Percentiles rank a stretch among this genome's conserved stretches.
These are phyloP conservation scores for Acacia melanoxylon DNA, from an alignment of 306 rosid species.

Conservation along the genomic window DNA sequence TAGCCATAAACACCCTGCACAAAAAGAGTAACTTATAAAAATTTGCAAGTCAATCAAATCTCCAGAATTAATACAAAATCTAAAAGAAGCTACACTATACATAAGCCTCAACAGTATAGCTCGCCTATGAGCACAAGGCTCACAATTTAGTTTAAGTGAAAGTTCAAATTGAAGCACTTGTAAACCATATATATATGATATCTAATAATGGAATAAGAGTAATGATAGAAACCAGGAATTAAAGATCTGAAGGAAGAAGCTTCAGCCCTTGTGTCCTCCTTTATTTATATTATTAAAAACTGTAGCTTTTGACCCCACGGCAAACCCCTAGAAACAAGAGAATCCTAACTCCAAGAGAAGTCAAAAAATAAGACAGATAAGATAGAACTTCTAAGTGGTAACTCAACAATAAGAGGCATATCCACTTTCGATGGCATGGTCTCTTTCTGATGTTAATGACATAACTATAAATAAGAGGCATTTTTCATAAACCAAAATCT, in stretches of 20 bases:
- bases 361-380: neutral
- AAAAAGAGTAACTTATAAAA: conserved; percentile 5
- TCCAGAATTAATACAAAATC: neutral
- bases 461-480: neutral
- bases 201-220: conserved; percentile 15
- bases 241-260: neutral
- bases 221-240: neutral
- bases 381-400: neutral
- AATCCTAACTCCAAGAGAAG: neutral
- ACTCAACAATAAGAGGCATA: neutral
- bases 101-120: neutral
- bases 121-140: neutral
- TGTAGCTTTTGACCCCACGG: neutral
- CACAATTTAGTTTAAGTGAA: neutral
- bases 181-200: neutral
- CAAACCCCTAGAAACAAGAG: neutral
- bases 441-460: neutral
- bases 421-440: neutral
- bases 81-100: neutral
- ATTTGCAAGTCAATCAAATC: conserved; percentile 10
- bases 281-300: neutral
- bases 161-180: neutral
- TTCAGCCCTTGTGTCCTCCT: neutral
- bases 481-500: neutral
- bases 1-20: conserved; percentile 88